These are phyloP conservation scores for Malus hybrid DNA, from an alignment of 331 rosid species.

Conservation along the genomic window DNA sequence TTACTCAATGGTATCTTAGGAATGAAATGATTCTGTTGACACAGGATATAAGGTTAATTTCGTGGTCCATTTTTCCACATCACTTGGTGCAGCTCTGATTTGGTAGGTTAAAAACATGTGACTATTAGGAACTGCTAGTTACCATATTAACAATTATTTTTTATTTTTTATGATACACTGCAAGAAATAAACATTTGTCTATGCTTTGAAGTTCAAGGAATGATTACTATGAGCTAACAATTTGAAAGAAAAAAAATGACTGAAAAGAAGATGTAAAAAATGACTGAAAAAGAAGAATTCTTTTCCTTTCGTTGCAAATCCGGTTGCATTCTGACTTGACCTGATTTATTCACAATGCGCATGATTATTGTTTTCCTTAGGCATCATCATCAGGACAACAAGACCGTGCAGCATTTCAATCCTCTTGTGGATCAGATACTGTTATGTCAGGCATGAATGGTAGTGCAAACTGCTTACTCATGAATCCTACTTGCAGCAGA, in stretches of 20 bases:
- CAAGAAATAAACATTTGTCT: background rate
- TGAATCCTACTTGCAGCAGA: conserved; percentile 35
- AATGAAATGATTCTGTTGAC: background rate
- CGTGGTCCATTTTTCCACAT: background rate
- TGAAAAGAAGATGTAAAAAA: background rate
- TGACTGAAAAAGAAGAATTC: background rate
- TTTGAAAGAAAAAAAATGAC: background rate
- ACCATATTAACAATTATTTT: background rate
- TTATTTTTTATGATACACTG: background rate
- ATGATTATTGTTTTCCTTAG: conserved; percentile 29
- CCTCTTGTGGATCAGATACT: conserved; percentile 40
- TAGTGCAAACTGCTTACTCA: conserved; percentile 34
- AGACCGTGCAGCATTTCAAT: conserved; percentile 44
- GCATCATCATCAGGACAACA: conserved; percentile 50
- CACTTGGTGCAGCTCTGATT: background rate
- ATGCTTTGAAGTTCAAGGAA: background rate
- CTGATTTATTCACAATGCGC: conserved; percentile 10
- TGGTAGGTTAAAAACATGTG: background rate
- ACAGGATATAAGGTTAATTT: background rate
- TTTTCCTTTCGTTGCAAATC: background rate
- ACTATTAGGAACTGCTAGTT: background rate
- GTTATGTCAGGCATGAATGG: conserved; percentile 34
- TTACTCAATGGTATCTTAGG: background rate
- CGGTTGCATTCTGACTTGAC: background rate
- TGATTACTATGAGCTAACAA: background rate